Base-by-base conservation (phyloP, 2,329 filamentous ascomycete species). In the Keithomyces neogunnii region DNA sequence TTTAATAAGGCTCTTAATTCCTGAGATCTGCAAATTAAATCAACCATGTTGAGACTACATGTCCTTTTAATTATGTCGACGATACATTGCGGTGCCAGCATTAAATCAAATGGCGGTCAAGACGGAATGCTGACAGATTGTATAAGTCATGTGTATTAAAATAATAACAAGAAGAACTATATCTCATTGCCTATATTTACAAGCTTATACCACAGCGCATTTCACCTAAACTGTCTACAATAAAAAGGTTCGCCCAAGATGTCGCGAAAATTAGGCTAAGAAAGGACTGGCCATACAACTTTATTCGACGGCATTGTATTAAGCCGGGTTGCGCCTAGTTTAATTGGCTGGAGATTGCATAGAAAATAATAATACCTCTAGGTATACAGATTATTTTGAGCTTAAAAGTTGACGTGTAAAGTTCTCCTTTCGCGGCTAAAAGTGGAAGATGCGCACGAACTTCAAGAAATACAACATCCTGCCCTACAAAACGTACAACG, bases 181-280 rank as follows among this genome's bases (percentile, higher is more conserved):
- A 50, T 49, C 51, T 53, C 11, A 35, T 35, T 53, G 48, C 51
- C 38, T 49, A 53, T 53, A 50, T 53, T 49, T 47, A 46, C 50
- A 53, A 53, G 47, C 47, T 53, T 46, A 49, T 47, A 31, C 50
- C 47, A 47, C 51, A 36, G 49, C 42, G 51, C 32, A 53, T 53
- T 44, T 47, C 43, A 29, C 51, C 47, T 47, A 47, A 29, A 29
- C 47, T 53, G 31, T 31, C 47, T 48, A 50, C 47, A 28, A 49
- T 53, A 10, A 32, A 49, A 44, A 53, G 50, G 19, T 45, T 53
- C 46, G 43, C 47, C 28, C 45, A 47, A 30, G 45, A 47, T 47
- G 35, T 47, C 29, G 45, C 45, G 45, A 47, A 47, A 47, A 47
- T 35, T 13, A 28, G 35, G 45, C 29, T 47, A 10, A 30, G 45